Evolutionary conservation across 345 rosid genomes (phyloP), one percentile per base, ranked within the genome.

Genomic region (Salix caprea): DNA sequence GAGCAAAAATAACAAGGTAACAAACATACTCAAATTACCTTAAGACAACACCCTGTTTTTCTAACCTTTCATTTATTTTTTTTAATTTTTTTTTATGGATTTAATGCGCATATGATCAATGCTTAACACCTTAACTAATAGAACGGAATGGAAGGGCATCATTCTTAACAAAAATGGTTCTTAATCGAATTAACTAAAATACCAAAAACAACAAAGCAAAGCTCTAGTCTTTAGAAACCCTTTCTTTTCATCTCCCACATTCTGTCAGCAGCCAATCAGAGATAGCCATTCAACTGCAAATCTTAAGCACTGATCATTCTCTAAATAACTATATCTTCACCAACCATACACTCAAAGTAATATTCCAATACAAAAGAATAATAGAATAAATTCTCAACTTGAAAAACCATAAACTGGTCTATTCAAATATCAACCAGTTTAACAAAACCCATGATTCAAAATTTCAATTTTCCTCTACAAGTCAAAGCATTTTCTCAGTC

Each of bases 231-330:
- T 32, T 3, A 65, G 4, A n/a, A 75, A 52, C 1, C 39, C 4
- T 1, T 12, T 18, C 16, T 8, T 67, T 36, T 42, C 42, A 13
- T 36, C 46, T 23, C 21, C 46, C 64, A 48, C 78, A 28, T 40
- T 56, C 61, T 44, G 52, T 48, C 69, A 24, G 14, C 19, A 56
- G 18, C 46, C 79, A 69, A 76, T 44, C 74, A 76, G 2, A 39
- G 58, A 71, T 60, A 14, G 3, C 24, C 2, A 58, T 58, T 58
- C 62, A 34, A 32, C 23, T 19, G 52, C 21, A 23, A 34, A 50
- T 36, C 48, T 71, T 21, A 37, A 60, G 52, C 12, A 50, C 16
- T 61, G 19, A 73, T 7, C 24, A 23, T 12, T 23, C 28, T 23
- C 50, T 26, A 4, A 40, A n/a, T 58, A n/a, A n/a, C 62, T n/a